Conservation (phyloP, 805 yeast genomes). For the Candida nemodendra region DNA sequence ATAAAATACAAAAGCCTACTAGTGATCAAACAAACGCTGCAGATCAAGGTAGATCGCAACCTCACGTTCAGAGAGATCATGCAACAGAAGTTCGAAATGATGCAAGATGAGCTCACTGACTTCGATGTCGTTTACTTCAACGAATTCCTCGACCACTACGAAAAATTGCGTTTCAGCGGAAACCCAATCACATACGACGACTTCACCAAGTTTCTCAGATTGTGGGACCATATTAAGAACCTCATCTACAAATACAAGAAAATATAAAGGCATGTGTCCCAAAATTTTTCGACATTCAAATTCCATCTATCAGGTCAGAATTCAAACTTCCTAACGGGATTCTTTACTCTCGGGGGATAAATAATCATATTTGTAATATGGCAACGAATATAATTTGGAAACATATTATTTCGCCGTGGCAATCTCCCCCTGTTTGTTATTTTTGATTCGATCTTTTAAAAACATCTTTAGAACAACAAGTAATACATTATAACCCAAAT, state of each 20-base stretch:
- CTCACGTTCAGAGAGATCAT: conserved; percentile 29
- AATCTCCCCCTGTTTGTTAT: conserved; percentile 54
- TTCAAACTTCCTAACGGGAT: conserved; percentile 62
- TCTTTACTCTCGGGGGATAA: conserved; percentile 50
- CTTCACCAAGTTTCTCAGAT: conserved; percentile 57
- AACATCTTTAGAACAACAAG: not conserved
- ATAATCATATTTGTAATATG: conserved; percentile 41
- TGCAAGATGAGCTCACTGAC: conserved; percentile 7
- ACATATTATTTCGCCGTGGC: conserved; percentile 67
- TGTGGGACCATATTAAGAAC: conserved; percentile 28
- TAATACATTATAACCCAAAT: not conserved
- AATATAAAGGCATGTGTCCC: conserved; percentile 31
- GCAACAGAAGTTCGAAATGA: conserved; percentile 24
- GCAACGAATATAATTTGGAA: conserved; percentile 66
- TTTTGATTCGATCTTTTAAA: conserved; percentile 51
- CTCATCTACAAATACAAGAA: conserved; percentile 13
- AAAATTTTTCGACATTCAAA: conserved; percentile 58
- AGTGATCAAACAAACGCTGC: conserved; percentile 17
- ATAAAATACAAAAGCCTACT: conserved; percentile 42
- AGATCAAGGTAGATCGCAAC: conserved; percentile 20
- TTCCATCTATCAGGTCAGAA: conserved; percentile 49
- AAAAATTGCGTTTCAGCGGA: conserved; percentile 66
- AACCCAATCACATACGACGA: conserved; percentile 55
- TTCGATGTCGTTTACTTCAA: conserved; percentile 14
- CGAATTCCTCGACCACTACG: conserved; percentile 56